These are phyloP conservation scores for Cotoneaster glaucophyllus DNA, from an alignment of 306 rosid genomes.

Conservation along the genomic window DNA sequence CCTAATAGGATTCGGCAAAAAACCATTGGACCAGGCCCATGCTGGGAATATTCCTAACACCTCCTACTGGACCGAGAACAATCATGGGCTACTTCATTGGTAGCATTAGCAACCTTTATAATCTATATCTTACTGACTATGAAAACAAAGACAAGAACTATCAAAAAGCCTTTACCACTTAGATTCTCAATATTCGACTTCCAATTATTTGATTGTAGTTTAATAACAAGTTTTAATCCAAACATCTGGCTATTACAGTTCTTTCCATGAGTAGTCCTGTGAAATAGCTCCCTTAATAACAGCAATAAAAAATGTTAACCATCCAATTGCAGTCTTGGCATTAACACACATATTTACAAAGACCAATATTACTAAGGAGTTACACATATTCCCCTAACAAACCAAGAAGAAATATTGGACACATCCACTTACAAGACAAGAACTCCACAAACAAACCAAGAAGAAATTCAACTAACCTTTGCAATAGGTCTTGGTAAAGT, in stretches of 20 bases:
- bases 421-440: too few relatives aligned
- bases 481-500: too few relatives aligned
- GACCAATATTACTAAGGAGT: not conserved
- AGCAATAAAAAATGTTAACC: not conserved
- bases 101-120: constrained; percentile 87
- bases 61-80: too few relatives aligned
- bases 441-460: too few relatives aligned
- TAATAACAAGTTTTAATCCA: not conserved
- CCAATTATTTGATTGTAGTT: not conserved
- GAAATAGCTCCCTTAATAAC: not conserved
- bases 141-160: not conserved
- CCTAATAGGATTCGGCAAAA: too few relatives aligned
- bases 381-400: too few relatives aligned
- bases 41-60: too few relatives aligned
- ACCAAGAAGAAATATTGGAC: too few relatives aligned
- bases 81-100: constrained; percentile 57
- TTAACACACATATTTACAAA: not conserved
- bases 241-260: not conserved
- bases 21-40: too few relatives aligned
- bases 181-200: not conserved
- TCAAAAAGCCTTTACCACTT: not conserved
- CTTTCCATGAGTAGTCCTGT: not conserved
- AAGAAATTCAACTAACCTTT: too few relatives aligned
- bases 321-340: not conserved
- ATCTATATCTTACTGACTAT: not conserved